These are phyloP conservation scores for Globisporangium paddicum DNA, from an alignment of 352 stramenopile genomes.

Conservation along the genomic window DNA sequence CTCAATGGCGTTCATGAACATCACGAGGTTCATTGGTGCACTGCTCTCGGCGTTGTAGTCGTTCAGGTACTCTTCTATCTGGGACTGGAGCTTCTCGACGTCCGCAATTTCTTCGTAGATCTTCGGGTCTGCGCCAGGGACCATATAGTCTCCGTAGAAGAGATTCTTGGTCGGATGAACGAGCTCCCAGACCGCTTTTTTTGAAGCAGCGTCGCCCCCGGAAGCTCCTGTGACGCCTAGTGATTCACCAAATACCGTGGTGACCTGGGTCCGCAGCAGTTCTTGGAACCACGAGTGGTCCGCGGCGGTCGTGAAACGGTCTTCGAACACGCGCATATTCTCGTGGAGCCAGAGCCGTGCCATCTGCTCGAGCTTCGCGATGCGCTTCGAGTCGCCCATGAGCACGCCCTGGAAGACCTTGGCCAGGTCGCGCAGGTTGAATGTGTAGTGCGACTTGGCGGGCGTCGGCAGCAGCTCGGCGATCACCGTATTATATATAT, in stretches of 20 bases:
- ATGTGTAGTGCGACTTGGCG: slow-evolving; percentile 85
- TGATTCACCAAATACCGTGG: slow-evolving; percentile 42
- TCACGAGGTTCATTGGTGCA: slow-evolving; percentile 83
- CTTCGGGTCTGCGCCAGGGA: slow-evolving; percentile 86
- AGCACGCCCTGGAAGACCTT: slow-evolving; percentile 86
- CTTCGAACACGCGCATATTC: slow-evolving; percentile 84
- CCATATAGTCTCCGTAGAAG: slow-evolving; percentile 93
- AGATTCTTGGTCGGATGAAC: slow-evolving; percentile 56
- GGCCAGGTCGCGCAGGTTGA: slow-evolving; percentile 85
- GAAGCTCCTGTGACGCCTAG: slow-evolving; percentile 22
- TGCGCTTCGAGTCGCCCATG: slow-evolving; percentile 78
- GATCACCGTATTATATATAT: slow-evolving; percentile 85
- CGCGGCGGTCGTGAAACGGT: slow-evolving; percentile 68
- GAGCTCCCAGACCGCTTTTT: slow-evolving; percentile 50
- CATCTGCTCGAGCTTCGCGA: slow-evolving; percentile 64
- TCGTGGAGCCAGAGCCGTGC: slow-evolving; percentile 80
- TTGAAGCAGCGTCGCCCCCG: slow-evolving; percentile 14
- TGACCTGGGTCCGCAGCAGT: slow-evolving; percentile 55
- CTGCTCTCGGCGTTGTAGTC: slow-evolving; percentile 89
- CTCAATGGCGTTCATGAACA: slow-evolving; percentile 89
- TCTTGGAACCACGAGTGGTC: slow-evolving; percentile 83
- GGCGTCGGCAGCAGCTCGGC: slow-evolving; percentile 75
- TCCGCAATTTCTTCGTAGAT: slow-evolving; percentile 91
- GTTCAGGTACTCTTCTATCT: slow-evolving; percentile 84
- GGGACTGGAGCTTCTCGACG: slow-evolving; percentile 70